Percentiles rank a stretch among this genome's conserved stretches.
Conservation (phyloP, 352 stramenopile genomes). For the Globisporangium cystogenes region DNA sequence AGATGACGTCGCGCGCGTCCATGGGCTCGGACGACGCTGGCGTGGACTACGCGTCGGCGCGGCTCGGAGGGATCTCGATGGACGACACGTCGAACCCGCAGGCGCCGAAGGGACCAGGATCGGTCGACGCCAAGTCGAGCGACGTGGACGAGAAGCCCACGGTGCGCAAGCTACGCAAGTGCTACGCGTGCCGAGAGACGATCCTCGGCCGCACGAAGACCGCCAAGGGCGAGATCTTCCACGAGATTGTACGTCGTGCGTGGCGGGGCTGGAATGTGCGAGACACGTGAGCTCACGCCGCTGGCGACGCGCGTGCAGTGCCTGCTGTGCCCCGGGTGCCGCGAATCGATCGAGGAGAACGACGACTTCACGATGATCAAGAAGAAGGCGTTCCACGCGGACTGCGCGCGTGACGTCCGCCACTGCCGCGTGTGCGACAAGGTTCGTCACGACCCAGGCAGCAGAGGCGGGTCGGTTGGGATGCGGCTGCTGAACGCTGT, state of each 20-base stretch:
- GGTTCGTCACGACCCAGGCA: slow-evolving; percentile 10
- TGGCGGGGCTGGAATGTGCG: not conserved
- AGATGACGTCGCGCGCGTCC: slow-evolving; percentile 34
- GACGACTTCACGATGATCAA: slow-evolving; percentile 78
- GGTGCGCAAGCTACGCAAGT: slow-evolving; percentile 72
- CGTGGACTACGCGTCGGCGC: slow-evolving; percentile 36
- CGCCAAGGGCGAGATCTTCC: slow-evolving; percentile 75
- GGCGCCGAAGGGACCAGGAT: slow-evolving; percentile 24
- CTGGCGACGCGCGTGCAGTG: slow-evolving; percentile 25
- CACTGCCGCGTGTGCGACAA: slow-evolving; percentile 76
- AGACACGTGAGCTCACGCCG: too few relatives aligned
- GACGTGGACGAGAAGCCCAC: slow-evolving; percentile 55
- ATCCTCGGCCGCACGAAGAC: slow-evolving; percentile 76
- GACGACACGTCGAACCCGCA: slow-evolving; percentile 28
- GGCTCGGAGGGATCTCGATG: slow-evolving; percentile 24
- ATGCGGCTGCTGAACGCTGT: not conserved
- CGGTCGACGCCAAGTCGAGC: slow-evolving; percentile 52
- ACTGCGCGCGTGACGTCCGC: slow-evolving; percentile 63
- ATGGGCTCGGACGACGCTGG: slow-evolving; percentile 14
- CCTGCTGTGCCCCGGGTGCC: slow-evolving; percentile 65
- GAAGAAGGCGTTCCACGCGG: slow-evolving; percentile 74
- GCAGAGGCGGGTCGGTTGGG: not conserved
- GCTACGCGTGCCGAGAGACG: slow-evolving; percentile 75
- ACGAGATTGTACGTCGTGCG: slow-evolving; percentile 59
- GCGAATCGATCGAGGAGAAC: slow-evolving; percentile 70